These are phyloP conservation scores for Thecaphora frezii DNA, from an alignment of 1,284 basidiomycete species.

Conservation along the genomic window DNA sequence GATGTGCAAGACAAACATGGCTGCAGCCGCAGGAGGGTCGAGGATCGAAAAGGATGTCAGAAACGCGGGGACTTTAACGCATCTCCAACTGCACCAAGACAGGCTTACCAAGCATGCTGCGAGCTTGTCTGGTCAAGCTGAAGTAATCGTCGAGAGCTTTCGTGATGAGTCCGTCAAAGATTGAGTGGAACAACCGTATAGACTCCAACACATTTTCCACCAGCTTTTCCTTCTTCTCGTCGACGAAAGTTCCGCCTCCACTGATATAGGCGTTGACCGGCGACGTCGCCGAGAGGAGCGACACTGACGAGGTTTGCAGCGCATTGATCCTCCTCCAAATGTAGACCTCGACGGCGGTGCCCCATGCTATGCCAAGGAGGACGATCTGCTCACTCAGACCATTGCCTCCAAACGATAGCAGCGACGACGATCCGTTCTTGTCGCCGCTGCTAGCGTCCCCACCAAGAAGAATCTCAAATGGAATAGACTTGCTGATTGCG, in stretches of 20 bases:
- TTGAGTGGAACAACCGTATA: conserved; percentile 28
- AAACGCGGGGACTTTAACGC: background rate
- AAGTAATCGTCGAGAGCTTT: conserved; percentile 32
- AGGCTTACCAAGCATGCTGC: conserved; percentile 22
- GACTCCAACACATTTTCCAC: conserved; percentile 35
- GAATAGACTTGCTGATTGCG: conserved; percentile 29
- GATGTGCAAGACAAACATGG: conserved; percentile 36
- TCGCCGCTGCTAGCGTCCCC: background rate
- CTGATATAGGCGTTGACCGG: conserved; percentile 18
- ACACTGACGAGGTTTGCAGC: conserved; percentile 17
- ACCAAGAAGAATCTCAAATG: conserved; percentile 32
- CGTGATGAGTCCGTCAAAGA: conserved; percentile 29
- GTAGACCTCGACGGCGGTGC: conserved; percentile 39
- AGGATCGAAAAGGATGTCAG: no score
- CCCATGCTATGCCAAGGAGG: conserved; percentile 33
- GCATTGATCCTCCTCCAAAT: conserved; percentile 34
- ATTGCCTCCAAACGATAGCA: background rate
- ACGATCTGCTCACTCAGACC: conserved; percentile 37
- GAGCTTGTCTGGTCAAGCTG: conserved; percentile 21
- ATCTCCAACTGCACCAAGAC: no score
- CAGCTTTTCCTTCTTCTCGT: conserved; percentile 31
- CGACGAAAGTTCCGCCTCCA: conserved; percentile 17
- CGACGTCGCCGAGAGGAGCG: conserved; percentile 9
- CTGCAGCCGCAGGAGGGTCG: no score
- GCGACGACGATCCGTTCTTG: background rate